Percentiles rank a stretch among this genome's conserved stretches.
These are phyloP conservation scores for Ilyonectria destructans DNA, from an alignment of 2,329 filamentous ascomycete species.

Conservation along the genomic window DNA sequence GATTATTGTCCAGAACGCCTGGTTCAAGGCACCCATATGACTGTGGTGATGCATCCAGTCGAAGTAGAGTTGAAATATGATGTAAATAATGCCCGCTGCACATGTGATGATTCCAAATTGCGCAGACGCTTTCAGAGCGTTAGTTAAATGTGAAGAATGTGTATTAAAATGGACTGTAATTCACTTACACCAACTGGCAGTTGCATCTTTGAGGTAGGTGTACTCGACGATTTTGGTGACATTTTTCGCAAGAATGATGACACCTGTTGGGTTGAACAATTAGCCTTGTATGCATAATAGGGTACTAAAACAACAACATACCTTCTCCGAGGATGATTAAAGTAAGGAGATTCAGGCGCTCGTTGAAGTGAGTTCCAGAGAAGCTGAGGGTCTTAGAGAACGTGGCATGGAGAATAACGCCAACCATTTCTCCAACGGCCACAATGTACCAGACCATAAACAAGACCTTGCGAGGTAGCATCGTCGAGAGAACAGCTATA, in stretches of 20 bases:
- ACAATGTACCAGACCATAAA: constrained; percentile 21
- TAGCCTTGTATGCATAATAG: not conserved
- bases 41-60: constrained; percentile 36
- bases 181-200: constrained; percentile 20
- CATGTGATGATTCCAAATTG: constrained; percentile 29
- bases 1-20: constrained; percentile 28
- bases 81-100: constrained; percentile 25
- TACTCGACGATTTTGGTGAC: constrained; percentile 31
- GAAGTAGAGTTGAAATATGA: constrained; percentile 35
- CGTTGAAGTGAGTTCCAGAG: constrained; percentile 29
- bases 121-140: constrained; percentile 9
- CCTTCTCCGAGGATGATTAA: constrained; percentile 31
- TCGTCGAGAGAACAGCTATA: not conserved
- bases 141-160: not conserved
- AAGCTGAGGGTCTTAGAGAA: constrained; percentile 28
- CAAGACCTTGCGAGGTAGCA: not conserved
- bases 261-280: not conserved
- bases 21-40: constrained; percentile 25
- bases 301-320: not conserved
- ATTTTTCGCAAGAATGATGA: constrained; percentile 31
- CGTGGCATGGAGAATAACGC: constrained; percentile 17
- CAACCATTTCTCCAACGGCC: constrained; percentile 16
- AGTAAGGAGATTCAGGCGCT: constrained; percentile 28
- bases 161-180: not conserved
- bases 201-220: constrained; percentile 21